phyloP scores from a whole-genome alignment of 345 rosid genomes.

The Eucalyptus virginea region DNA sequence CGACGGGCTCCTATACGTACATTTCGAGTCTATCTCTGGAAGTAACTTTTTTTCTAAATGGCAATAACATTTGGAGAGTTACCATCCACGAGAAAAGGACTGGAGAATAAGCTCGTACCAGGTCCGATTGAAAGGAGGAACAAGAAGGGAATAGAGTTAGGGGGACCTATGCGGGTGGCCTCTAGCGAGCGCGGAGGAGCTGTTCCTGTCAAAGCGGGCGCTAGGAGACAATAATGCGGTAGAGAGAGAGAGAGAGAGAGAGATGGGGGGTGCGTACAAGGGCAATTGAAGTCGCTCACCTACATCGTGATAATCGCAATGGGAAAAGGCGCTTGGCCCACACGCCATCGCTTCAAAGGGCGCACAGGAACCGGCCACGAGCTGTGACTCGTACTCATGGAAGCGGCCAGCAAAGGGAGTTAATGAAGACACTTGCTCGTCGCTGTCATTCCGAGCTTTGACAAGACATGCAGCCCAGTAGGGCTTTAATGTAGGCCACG shows the following conservation, averaged over 20 bases:
- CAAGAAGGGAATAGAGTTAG: background rate
- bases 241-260: background rate
- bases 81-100: background rate
- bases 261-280: background rate
- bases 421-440: background rate
- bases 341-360: background rate
- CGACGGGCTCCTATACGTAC: too few relatives aligned
- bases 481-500: background rate
- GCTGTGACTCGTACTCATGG: background rate
- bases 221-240: background rate
- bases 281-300: background rate
- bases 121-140: background rate
- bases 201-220: background rate
- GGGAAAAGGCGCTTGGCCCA: background rate
- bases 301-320: background rate
- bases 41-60: background rate
- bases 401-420: background rate
- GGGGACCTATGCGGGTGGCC: background rate
- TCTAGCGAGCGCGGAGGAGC: background rate
- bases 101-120: background rate
- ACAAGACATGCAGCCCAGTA: background rate
- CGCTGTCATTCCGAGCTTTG: background rate
- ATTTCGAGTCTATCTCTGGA: background rate
- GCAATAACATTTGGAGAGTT: background rate
- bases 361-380: background rate